phyloP scores from a whole-genome alignment of 768 basidiomycete genomes.

The Hericium erinaceus region DNA sequence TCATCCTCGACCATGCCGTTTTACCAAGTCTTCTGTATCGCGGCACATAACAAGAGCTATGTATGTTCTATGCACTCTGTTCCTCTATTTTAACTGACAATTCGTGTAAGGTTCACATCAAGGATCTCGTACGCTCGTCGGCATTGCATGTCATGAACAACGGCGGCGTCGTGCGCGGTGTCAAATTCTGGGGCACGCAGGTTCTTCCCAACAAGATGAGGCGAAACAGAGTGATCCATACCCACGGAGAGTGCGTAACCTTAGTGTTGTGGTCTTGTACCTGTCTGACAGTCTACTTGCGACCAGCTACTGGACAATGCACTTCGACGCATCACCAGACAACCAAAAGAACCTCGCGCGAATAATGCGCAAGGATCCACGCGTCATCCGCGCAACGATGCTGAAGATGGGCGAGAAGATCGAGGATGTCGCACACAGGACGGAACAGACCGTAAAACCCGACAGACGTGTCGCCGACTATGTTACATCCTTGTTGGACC shows the following conservation, averaged over 20 bases:
- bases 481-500: not conserved
- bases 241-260: slow-evolving; percentile 65
- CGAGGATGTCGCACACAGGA: slow-evolving; percentile 53
- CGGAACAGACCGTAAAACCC: slow-evolving; percentile 31
- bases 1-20: slow-evolving; percentile 55
- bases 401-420: slow-evolving; percentile 69
- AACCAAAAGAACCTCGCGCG: slow-evolving; percentile 55
- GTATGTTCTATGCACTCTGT: slow-evolving; percentile 30
- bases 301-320: slow-evolving; percentile 79
- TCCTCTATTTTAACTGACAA: not conserved
- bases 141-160: slow-evolving; percentile 62
- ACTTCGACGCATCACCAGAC: slow-evolving; percentile 79
- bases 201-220: slow-evolving; percentile 70
- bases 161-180: slow-evolving; percentile 75
- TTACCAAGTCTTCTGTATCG: slow-evolving; percentile 81
- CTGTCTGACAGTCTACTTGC: slow-evolving; percentile 2
- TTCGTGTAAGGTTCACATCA: slow-evolving; percentile 57
- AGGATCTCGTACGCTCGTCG: slow-evolving; percentile 61
- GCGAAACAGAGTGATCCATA: slow-evolving; percentile 45
- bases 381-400: slow-evolving; percentile 76
- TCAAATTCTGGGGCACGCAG: slow-evolving; percentile 67
- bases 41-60: slow-evolving; percentile 66
- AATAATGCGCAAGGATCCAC: slow-evolving; percentile 69
- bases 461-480: slow-evolving; percentile 5
- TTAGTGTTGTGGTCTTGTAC: not conserved